phyloP scores from a whole-genome alignment of 2,329 filamentous ascomycete genomes.

The Fusarium sororula region DNA sequence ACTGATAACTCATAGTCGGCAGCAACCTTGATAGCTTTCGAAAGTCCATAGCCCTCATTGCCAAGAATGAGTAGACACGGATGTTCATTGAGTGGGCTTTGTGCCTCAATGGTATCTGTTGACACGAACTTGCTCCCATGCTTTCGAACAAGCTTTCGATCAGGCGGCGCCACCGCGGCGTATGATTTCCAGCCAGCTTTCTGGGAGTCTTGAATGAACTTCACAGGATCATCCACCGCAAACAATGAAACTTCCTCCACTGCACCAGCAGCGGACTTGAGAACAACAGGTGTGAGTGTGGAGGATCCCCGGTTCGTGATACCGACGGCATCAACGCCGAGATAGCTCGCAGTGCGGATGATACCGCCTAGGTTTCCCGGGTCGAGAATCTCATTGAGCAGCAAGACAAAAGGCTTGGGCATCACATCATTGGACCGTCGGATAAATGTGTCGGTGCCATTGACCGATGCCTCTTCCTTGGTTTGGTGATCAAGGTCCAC shows the following conservation, averaged over 20 bases:
- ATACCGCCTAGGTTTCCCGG: slow-evolving; percentile 92
- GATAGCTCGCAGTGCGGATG: slow-evolving; percentile 85
- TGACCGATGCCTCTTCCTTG: slow-evolving; percentile 76
- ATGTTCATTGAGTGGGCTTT: slow-evolving; percentile 63
- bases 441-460: slow-evolving; percentile 69
- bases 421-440: slow-evolving; percentile 43
- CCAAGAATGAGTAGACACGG: slow-evolving; percentile 86
- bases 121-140: slow-evolving; percentile 58
- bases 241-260: slow-evolving; percentile 83
- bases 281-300: slow-evolving; percentile 76
- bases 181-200: slow-evolving; percentile 84
- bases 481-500: slow-evolving; percentile 74
- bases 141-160: slow-evolving; percentile 46
- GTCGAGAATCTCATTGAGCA: slow-evolving; percentile 82
- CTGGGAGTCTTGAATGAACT: slow-evolving; percentile 75
- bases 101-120: slow-evolving; percentile 57
- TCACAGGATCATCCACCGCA: slow-evolving; percentile 69
- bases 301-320: slow-evolving; percentile 80
- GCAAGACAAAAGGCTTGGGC: slow-evolving; percentile 74
- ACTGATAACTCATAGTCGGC: slow-evolving; percentile 76
- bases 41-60: slow-evolving; percentile 80
- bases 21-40: slow-evolving; percentile 68
- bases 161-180: slow-evolving; percentile 70
- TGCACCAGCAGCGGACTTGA: slow-evolving; percentile 90
- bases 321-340: slow-evolving; percentile 86